Percentiles rank a stretch among this genome's conserved stretches.
phyloP scores from a whole-genome alignment of 2,329 filamentous ascomycete genomes.

The Diplodia scrobiculata region DNA sequence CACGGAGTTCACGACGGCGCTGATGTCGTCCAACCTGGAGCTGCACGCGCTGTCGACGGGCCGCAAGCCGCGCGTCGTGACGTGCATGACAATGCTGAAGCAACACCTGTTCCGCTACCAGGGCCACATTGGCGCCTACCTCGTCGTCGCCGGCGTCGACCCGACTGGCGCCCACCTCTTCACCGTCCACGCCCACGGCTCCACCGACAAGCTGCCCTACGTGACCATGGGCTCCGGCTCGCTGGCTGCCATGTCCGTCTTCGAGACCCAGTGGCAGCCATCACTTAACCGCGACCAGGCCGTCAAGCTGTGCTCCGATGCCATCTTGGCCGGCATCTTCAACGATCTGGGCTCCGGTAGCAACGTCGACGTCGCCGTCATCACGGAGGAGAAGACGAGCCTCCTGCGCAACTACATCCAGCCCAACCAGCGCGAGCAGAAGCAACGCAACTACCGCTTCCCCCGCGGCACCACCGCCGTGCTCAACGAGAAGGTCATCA shows the following conservation, averaged over 20 bases:
- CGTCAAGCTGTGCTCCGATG: constrained; percentile 78
- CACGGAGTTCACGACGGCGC: constrained; percentile 97
- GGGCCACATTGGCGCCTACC: constrained; percentile 95
- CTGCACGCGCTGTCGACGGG: constrained; percentile 94
- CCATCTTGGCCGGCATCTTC: constrained; percentile 95
- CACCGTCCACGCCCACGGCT: constrained; percentile 97
- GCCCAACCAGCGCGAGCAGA: constrained; percentile 86
- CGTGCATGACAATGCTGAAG: constrained; percentile 99
- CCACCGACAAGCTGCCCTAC: constrained; percentile 97
- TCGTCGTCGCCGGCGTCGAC: constrained; percentile 95
- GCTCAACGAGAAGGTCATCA: constrained; percentile 94
- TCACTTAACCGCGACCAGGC: constrained; percentile 75
- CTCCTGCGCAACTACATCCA: constrained; percentile 89
- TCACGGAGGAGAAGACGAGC: constrained; percentile 92
- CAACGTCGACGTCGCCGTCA: constrained; percentile 96
- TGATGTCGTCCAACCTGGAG: constrained; percentile 98
- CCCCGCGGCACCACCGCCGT: constrained; percentile 89
- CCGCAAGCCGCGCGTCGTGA: constrained; percentile 94
- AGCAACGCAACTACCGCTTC: constrained; percentile 93
- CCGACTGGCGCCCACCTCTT: constrained; percentile 94
- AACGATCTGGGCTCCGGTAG: constrained; percentile 96
- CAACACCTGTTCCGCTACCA: constrained; percentile 99
- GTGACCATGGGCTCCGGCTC: constrained; percentile 99
- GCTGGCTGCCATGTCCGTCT: constrained; percentile 94
- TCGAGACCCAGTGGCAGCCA: constrained; percentile 92